A percentile compares a stretch with the other conserved stretches of the same genome.
phyloP scores from a whole-genome alignment of 2,329 filamentous ascomycete genomes.

The Leptographium lundbergii region DNA sequence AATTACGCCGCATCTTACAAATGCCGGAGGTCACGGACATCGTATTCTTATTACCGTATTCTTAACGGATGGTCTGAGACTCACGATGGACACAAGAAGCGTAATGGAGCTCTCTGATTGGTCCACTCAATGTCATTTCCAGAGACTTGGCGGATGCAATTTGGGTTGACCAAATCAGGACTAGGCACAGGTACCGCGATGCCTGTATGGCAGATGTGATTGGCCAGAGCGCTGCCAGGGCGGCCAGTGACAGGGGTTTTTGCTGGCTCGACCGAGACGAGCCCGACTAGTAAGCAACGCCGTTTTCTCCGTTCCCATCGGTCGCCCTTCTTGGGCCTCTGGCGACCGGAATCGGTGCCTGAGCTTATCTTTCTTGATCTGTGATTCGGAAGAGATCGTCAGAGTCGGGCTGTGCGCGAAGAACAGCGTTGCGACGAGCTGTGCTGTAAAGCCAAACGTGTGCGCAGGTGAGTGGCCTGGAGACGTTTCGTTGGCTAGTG shows the following conservation, averaged over 20 bases:
- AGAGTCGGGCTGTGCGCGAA: not conserved
- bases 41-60: not conserved
- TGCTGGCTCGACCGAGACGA: not conserved
- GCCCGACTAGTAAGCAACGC: not conserved
- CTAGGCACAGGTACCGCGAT: not conserved
- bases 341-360: too few relatives aligned
- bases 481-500: not conserved
- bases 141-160: not conserved
- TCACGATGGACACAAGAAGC: not conserved
- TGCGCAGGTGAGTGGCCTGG: not conserved
- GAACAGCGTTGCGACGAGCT: not conserved
- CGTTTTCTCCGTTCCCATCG: not conserved
- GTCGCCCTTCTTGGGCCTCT: not conserved
- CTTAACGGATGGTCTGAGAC: not conserved
- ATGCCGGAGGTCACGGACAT: not conserved
- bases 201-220: not conserved
- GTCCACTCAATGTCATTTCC: not conserved
- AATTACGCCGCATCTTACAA: not conserved
- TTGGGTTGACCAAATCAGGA: not conserved
- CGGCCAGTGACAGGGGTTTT: not conserved
- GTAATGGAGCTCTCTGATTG: not conserved
- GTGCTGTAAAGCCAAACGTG: not conserved
- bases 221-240: not conserved
- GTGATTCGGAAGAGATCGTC: not conserved
- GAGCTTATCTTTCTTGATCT: too few relatives aligned